phyloP scores from a whole-genome alignment of 441 rosid genomes.

The Gossypium lobatum region DNA sequence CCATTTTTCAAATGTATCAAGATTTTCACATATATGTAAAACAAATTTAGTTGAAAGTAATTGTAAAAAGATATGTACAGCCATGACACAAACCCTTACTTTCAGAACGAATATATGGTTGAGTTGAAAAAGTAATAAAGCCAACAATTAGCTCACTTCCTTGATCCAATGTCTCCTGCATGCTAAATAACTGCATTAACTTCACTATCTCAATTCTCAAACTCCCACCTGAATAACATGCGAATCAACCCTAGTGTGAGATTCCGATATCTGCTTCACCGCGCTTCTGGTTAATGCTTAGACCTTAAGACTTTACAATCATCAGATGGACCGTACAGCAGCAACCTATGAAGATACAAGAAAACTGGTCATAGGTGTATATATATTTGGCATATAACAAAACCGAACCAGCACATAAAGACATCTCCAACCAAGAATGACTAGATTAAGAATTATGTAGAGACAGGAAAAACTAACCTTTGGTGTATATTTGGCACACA shows the following conservation, averaged over 20 bases:
- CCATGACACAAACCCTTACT: neutral
- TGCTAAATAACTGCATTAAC: neutral
- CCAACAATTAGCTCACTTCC: neutral
- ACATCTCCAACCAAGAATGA: neutral
- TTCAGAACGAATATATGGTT: neutral
- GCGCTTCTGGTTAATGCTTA: neutral
- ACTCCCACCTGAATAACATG: neutral
- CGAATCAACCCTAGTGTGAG: neutral
- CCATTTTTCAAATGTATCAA: too few relatives aligned
- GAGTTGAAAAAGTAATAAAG: neutral
- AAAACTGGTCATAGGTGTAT: constrained; percentile 4
- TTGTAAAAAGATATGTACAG: neutral
- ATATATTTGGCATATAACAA: constrained; percentile 1
- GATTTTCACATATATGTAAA: too few relatives aligned
- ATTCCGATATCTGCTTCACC: neutral
- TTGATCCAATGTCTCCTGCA: neutral
- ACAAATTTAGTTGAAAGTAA: neutral
- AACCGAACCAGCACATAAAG: neutral
- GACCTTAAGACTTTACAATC: neutral
- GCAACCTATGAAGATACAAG: neutral
- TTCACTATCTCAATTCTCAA: neutral
- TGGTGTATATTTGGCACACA: neutral
- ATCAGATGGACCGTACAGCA: neutral
- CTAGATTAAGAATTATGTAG: neutral
- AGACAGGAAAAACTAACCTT: constrained; percentile 13